Conservation (phyloP, 805 yeast genomes). For the Myxozyma neotropica region DNA sequence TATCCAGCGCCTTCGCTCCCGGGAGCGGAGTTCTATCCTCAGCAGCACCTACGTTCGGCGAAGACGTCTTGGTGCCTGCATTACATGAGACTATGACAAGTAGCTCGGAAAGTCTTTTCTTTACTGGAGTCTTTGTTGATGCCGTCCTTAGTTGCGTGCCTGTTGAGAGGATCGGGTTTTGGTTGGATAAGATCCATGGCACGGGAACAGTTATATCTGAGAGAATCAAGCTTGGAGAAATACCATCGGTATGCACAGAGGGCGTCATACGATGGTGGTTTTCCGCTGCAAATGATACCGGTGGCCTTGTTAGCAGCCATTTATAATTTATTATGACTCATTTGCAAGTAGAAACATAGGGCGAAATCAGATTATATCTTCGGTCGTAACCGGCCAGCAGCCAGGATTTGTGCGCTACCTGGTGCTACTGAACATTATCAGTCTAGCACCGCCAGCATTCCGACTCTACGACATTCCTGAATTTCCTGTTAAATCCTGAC, state of each 20-base stretch:
- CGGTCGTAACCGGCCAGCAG: too few species aligned
- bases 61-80: slow-evolving; percentile 14
- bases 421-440: too few species aligned
- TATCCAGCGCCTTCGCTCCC: slow-evolving; percentile 17
- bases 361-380: too few species aligned
- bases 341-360: not conserved
- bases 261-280: slow-evolving; percentile 27
- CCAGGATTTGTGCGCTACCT: too few species aligned
- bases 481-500: too few species aligned
- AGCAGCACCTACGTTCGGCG: slow-evolving; percentile 19
- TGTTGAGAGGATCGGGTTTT: slow-evolving; percentile 10
- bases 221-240: slow-evolving; percentile 17
- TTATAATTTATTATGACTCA: not conserved
- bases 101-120: not conserved
- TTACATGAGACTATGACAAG: not conserved
- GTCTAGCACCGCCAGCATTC: too few species aligned
- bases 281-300: not conserved
- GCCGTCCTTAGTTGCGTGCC: slow-evolving; percentile 17
- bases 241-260: slow-evolving; percentile 24
- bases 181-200: slow-evolving; percentile 10
- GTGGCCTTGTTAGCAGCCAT: not conserved
- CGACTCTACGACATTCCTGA: too few species aligned
- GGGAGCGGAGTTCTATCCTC: slow-evolving; percentile 23
- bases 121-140: slow-evolving; percentile 15
- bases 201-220: slow-evolving; percentile 6